Conservation (phyloP, 305 asterid genomes). For the Rubia peregrina region DNA sequence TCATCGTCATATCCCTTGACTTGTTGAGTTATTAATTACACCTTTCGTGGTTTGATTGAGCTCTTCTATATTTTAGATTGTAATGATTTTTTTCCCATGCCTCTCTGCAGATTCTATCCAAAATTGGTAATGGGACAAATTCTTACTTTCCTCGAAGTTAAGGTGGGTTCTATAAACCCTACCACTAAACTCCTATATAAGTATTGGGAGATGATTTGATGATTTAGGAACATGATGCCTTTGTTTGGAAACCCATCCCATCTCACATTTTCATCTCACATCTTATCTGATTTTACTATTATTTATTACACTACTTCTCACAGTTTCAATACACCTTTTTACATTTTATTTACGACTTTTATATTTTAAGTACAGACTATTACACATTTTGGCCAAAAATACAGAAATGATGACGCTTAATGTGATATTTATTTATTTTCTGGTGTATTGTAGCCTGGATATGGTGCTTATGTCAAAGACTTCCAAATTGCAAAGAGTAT, state of each 20-base stretch:
- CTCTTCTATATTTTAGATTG: slow-evolving; percentile 35
- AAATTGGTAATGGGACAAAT: slow-evolving; percentile 64
- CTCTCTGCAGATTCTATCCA: slow-evolving; percentile 71
- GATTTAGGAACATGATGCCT: not conserved
- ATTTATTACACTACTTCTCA: not conserved
- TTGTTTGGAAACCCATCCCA: not conserved
- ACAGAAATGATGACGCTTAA: slow-evolving; percentile 20
- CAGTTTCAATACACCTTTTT: not conserved
- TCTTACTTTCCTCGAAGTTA: slow-evolving; percentile 48
- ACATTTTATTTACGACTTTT: not conserved
- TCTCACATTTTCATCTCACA: not conserved
- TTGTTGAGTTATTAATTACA: not conserved
- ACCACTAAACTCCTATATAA: slow-evolving; percentile 6
- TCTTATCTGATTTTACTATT: not conserved
- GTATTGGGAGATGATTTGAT: slow-evolving; percentile 2
- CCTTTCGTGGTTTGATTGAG: slow-evolving; percentile 3
- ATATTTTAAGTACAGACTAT: too few species aligned
- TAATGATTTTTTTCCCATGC: slow-evolving; percentile 31
- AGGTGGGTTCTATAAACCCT: slow-evolving; percentile 36
- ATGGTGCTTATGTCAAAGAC: slow-evolving; percentile 61
- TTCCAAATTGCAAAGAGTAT: slow-evolving; percentile 53
- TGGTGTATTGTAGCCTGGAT: slow-evolving; percentile 66
- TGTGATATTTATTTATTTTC: not conserved
- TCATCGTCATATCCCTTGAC: not conserved
- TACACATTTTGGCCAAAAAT: not conserved